phyloP scores from a whole-genome alignment of 148 eudicot genomes.

The Rhododendron williamsianum region DNA sequence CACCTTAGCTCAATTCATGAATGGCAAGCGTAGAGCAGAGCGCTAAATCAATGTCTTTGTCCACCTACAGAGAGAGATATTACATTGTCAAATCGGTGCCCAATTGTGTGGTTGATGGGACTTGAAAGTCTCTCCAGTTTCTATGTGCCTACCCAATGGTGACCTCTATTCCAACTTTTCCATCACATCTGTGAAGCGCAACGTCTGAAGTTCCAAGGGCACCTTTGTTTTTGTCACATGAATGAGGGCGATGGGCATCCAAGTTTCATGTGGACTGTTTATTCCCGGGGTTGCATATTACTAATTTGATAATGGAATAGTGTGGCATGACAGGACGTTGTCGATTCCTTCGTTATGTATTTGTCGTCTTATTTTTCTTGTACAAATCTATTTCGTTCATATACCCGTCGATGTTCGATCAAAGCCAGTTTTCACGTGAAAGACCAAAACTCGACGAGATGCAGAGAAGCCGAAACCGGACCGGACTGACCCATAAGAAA shows the following conservation, averaged over 20 bases:
- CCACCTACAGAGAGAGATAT: neutral
- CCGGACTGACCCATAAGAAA: neutral
- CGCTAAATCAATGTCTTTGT: neutral
- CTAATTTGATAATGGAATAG: neutral
- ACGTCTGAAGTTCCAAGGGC: neutral
- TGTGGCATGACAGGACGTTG: neutral
- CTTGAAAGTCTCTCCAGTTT: neutral
- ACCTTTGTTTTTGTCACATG: neutral
- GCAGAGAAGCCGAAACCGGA: no score
- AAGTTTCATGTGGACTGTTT: neutral
- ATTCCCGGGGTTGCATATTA: neutral
- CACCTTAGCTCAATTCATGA: neutral
- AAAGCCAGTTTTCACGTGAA: no score
- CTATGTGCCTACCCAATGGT: neutral
- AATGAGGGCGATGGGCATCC: neutral
- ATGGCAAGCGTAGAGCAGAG: conserved; percentile 7
- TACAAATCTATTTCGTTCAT: no score
- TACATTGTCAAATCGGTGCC: conserved; percentile 4
- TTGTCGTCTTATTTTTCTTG: no score
- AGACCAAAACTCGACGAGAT: neutral
- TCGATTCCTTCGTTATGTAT: no score
- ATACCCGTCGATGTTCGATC: no score
- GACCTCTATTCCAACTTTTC: neutral
- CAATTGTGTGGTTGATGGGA: conserved; percentile 11
- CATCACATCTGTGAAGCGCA: neutral